Percentiles rank a stretch among this genome's conserved stretches.
phyloP scores from a whole-genome alignment of 148 eudicot genomes.

The Dysphania ambrosioides region DNA sequence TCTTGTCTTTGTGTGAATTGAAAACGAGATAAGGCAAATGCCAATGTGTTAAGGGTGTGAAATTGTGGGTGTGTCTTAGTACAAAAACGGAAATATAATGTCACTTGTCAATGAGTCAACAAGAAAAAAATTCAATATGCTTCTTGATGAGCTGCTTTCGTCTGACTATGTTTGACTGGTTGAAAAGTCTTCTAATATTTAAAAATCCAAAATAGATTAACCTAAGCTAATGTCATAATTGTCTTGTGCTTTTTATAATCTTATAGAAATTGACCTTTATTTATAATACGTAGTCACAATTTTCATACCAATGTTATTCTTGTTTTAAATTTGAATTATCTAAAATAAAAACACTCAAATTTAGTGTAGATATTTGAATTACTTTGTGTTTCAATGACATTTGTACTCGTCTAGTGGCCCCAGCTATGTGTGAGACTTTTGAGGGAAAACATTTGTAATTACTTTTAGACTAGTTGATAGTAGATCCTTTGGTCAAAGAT shows the following conservation, averaged over 20 bases:
- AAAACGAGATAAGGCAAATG: not conserved
- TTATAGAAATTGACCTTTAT: not conserved
- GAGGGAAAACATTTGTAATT: not conserved
- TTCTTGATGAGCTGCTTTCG: not conserved
- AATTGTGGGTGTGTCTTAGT: no score
- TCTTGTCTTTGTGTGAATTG: not conserved
- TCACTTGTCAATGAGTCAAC: conserved; percentile 5
- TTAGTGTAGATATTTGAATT: not conserved
- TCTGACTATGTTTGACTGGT: conserved; percentile 7
- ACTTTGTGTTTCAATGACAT: not conserved
- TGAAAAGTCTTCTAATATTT: conserved; percentile 4
- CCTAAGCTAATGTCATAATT: not conserved
- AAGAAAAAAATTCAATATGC: not conserved
- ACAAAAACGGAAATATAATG: not conserved
- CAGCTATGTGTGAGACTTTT: not conserved
- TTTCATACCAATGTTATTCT: not conserved
- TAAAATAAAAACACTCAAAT: not conserved
- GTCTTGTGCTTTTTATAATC: no score
- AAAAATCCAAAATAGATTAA: not conserved
- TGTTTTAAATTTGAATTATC: not conserved
- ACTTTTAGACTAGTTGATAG: not conserved
- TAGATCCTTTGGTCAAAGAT: not conserved
- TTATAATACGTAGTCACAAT: not conserved
- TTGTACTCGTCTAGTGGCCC: conserved; percentile 6
- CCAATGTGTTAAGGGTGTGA: not conserved